Percentiles rank a stretch among this genome's conserved stretches.
phyloP scores from a whole-genome alignment of 1,284 basidiomycete genomes.

The Sanghuangporus weigelae region DNA sequence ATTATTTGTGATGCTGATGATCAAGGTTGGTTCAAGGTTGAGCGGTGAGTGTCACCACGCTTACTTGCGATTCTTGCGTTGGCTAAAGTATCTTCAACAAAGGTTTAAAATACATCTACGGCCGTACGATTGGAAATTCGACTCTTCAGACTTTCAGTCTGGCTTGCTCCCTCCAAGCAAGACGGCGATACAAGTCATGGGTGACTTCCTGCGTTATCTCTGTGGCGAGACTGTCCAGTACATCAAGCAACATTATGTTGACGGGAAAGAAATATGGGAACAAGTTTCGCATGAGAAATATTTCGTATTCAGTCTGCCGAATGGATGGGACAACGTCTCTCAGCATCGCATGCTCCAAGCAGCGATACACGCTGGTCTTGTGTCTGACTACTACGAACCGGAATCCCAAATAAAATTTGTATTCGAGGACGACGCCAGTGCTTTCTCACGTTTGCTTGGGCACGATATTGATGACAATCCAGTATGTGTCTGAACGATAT shows the following conservation, averaged over 20 bases:
- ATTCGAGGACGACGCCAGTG: conserved; percentile 77
- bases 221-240: conserved; percentile 65
- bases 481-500: conserved; percentile 60
- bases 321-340: conserved; percentile 79
- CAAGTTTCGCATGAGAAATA: conserved; percentile 49
- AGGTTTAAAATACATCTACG: conserved; percentile 75
- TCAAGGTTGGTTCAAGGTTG: conserved; percentile 64
- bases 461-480: conserved; percentile 68
- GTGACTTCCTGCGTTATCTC: conserved; percentile 70
- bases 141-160: conserved; percentile 74
- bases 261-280: conserved; percentile 59
- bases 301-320: conserved; percentile 70
- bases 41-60: conserved; percentile 41
- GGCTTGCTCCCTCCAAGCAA: conserved; percentile 56
- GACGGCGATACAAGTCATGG: conserved; percentile 65
- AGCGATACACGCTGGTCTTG: conserved; percentile 58
- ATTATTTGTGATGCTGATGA: conserved; percentile 60
- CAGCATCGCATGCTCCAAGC: conserved; percentile 70
- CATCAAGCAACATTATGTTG: conserved; percentile 69
- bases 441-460: conserved; percentile 70
- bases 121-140: conserved; percentile 65
- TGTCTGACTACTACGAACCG: conserved; percentile 63
- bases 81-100: conserved; percentile 18
- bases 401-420: conserved; percentile 67
- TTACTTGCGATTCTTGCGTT: background rate